Evolutionary conservation across 192 early-diverging fungal species (phyloP).

Genomic region (Podochytrium sp.): DNA sequence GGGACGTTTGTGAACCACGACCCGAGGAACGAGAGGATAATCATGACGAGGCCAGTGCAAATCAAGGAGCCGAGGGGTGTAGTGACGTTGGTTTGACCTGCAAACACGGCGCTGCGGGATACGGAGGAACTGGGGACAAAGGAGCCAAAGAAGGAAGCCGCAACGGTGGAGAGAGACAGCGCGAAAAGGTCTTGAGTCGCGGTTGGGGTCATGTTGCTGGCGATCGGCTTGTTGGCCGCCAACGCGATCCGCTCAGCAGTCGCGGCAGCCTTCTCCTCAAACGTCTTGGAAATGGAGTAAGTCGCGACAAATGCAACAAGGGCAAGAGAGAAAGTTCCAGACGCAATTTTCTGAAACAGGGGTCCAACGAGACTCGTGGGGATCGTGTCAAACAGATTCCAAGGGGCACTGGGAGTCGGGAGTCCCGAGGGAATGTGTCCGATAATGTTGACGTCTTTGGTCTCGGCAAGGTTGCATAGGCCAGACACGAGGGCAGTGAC

Average conservation of each 20-base stretch:
- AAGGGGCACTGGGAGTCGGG: constrained; percentile 10
- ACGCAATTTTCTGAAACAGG: neutral
- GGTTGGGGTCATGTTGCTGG: neutral
- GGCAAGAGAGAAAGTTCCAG: constrained; percentile 13
- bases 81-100: constrained; percentile 14
- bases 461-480: neutral
- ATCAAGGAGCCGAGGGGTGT: constrained; percentile 1
- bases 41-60: neutral
- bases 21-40: neutral
- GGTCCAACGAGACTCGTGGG: neutral
- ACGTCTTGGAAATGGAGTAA: constrained; percentile 31
- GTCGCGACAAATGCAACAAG: constrained; percentile 29
- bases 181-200: constrained; percentile 13
- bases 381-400: neutral
- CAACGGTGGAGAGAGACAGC: neutral
- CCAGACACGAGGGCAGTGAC: neutral
- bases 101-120: constrained; percentile 15
- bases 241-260: neutral
- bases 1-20: neutral
- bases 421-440: constrained; percentile 22
- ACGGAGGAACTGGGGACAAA: constrained; percentile 2
- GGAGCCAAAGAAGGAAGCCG: neutral
- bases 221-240: constrained; percentile 11
- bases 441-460: constrained; percentile 21
- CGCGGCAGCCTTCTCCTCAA: neutral